Evolutionary conservation across 768 basidiomycete species (phyloP).

Genomic region (Russula brevipes): DNA sequence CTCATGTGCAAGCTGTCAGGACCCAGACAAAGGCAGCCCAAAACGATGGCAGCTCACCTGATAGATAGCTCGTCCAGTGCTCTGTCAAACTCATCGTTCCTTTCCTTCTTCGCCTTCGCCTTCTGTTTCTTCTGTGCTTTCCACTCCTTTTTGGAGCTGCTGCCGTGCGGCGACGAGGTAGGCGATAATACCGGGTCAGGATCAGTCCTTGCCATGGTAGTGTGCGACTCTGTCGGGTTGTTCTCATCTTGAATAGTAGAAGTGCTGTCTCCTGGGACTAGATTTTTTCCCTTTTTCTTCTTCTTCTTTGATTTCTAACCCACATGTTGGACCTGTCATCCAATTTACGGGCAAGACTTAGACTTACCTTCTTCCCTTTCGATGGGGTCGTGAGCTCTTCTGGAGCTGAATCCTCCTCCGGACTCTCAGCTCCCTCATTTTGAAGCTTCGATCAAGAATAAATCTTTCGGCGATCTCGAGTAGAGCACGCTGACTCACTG

Average conservation of each 20-base stretch:
- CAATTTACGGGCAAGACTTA: background rate
- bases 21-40: background rate
- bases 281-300: slow-evolving; percentile 33
- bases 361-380: slow-evolving; percentile 26
- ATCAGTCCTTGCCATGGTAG: slow-evolving; percentile 7
- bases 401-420: slow-evolving; percentile 7
- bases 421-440: slow-evolving; percentile 2
- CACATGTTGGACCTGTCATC: background rate
- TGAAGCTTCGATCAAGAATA: slow-evolving; percentile 15
- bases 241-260: slow-evolving; percentile 10
- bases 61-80: slow-evolving; percentile 80
- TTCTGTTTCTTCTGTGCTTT: slow-evolving; percentile 58
- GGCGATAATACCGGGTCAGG: slow-evolving; percentile 2
- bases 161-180: slow-evolving; percentile 16
- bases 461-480: background rate
- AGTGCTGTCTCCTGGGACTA: background rate
- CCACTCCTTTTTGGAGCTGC: slow-evolving; percentile 43
- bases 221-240: background rate
- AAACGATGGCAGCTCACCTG: slow-evolving; percentile 44
- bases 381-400: background rate
- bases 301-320: slow-evolving; percentile 37
- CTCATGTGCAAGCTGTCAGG: slow-evolving; percentile 30
- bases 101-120: slow-evolving; percentile 52
- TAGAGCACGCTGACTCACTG: slow-evolving; percentile 14
- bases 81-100: slow-evolving; percentile 74